Evolutionary conservation across 2,329 filamentous ascomycete genomes (phyloP), one percentile per base, ranked within the genome.

Genomic region (Tolypocladium nubicola): DNA sequence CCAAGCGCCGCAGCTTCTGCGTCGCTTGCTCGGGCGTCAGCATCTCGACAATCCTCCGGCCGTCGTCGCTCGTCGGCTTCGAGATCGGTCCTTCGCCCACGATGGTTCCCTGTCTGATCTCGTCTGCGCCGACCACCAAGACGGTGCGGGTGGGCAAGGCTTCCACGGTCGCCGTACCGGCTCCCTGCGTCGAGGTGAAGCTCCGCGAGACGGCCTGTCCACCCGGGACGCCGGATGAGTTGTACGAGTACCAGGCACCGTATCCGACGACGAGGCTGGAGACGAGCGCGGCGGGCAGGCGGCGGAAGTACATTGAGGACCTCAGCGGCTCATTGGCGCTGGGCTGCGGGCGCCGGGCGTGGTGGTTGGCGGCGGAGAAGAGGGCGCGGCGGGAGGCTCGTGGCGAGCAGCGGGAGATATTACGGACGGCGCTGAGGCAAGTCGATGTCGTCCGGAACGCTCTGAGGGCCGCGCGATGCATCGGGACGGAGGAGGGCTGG

Each of bases 21-120:
- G 91, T 95, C 30, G 90, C 91, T 78, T 99, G 92, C 59, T 97
- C 93, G 1, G 93, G 89, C 13, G 89, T 95, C 73, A 99, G 79
- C 93, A 99, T 99, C 77, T 97, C 93, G 59, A 99, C 79, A 39
- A 97, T 87, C 68, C 88, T 90, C 62, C 87, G 84, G 37, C 91
- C 90, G 70, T 88, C 88, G 69, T 90, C 88, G 73, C 92, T 88
- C 4, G 88, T 90, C 65, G 89, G 83, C 75, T 99, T 99, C 52
- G 88, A 89, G 59, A 99, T 84, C 23, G 93, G 91, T 8, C 86
- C 88, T 66, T 96, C 89, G 59, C 89, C 90, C 21, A 90, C 85
- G 61, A 97, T 86, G 10, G 89, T 89, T 30, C 89, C 89, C 13
- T 93, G 94, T 68, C 92, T 93, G 54, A 99, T 83, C 71, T 95